Percentiles rank a stretch among this genome's conserved stretches.
These are phyloP conservation scores for Populus trichocarpa DNA, from an alignment of 441 rosid species.

Conservation along the genomic window DNA sequence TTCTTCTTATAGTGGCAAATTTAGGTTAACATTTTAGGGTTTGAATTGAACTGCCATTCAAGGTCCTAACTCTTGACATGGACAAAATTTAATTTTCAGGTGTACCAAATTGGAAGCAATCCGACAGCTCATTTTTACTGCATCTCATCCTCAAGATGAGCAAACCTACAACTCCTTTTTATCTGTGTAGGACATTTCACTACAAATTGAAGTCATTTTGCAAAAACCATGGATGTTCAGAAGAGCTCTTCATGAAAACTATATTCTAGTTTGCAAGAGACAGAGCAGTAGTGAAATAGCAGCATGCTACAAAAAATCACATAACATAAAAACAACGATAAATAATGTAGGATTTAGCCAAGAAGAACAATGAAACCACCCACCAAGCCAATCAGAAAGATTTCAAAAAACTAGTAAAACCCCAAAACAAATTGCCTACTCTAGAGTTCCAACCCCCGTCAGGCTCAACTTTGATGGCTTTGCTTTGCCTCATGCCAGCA, in stretches of 20 bases:
- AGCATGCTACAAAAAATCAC: background rate
- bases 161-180: background rate
- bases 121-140: background rate
- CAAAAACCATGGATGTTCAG: background rate
- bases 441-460: background rate
- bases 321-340: background rate
- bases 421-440: background rate
- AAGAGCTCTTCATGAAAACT: background rate
- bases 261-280: background rate
- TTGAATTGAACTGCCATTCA: background rate
- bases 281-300: background rate
- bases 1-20: background rate
- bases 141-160: background rate
- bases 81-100: background rate
- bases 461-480: background rate
- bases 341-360: background rate
- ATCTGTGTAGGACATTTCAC: background rate
- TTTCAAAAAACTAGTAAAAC: background rate
- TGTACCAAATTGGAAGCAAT: background rate
- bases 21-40: background rate
- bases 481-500: background rate
- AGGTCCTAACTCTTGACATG: background rate
- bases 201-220: background rate
- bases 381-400: constrained; percentile 4
- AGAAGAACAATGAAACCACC: background rate